Evolutionary conservation across 2,329 filamentous ascomycete genomes (phyloP).

Genomic region (Trichoderma sp.): DNA sequence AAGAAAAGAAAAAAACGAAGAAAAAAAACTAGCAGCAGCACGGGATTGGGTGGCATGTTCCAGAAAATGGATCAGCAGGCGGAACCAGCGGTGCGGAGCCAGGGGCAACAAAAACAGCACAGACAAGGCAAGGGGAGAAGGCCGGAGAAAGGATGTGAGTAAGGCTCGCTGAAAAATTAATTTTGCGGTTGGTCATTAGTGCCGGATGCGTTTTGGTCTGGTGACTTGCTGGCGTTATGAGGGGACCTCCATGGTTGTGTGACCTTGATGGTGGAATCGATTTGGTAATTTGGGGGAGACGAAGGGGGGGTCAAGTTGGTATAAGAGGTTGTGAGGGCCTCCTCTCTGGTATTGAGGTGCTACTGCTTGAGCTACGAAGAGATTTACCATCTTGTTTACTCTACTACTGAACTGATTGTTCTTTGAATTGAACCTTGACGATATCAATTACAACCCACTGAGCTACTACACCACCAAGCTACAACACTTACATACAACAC

Average conservation of each 20-base stretch:
- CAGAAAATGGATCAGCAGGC: background rate
- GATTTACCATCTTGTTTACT: background rate
- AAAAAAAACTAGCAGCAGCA: background rate
- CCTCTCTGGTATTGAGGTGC: background rate
- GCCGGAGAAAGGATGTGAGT: background rate
- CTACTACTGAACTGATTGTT: background rate
- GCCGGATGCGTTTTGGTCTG: background rate
- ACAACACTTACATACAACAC: background rate
- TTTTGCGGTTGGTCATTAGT: background rate
- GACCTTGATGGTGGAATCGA: background rate
- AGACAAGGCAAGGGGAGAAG: background rate
- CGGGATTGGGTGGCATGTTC: background rate
- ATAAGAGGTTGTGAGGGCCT: constrained; percentile 4
- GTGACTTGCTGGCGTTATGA: background rate
- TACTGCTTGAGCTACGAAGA: background rate
- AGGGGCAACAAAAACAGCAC: background rate
- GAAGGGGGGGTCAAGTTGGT: background rate
- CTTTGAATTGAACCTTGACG: background rate
- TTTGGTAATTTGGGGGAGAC: background rate
- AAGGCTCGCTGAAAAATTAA: background rate
- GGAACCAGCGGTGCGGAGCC: background rate
- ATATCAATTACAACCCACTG: background rate
- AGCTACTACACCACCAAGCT: background rate
- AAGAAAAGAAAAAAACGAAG: background rate
- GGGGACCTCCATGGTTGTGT: background rate